phyloP scores from a whole-genome alignment of 192 early-diverging fungal genomes.

The Irineochytrium annulatum region DNA sequence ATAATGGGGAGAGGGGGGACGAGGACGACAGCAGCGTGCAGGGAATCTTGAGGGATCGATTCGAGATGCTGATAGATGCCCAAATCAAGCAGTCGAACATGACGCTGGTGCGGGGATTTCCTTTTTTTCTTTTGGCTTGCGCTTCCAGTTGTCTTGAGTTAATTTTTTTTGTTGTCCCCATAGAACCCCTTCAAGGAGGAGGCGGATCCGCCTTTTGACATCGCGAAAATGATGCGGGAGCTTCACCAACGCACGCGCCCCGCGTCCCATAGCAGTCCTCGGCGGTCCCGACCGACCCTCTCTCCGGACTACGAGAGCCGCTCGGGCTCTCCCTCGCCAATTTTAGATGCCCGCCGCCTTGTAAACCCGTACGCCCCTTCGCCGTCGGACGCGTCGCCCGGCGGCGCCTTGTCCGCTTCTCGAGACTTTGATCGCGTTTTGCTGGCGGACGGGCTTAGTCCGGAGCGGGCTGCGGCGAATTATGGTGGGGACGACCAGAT shows the following conservation, averaged over 20 bases:
- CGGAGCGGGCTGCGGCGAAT: too few species aligned
- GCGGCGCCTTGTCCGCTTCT: too few species aligned
- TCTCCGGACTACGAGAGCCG: conserved; percentile 17
- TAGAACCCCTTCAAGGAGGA: background rate
- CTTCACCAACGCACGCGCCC: background rate
- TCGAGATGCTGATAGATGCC: background rate
- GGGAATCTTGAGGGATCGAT: background rate
- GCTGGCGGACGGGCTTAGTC: too few species aligned
- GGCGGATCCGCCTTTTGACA: background rate
- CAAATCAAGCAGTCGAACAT: background rate
- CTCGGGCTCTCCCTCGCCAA: background rate
- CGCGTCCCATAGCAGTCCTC: background rate
- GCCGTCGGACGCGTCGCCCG: too few species aligned
- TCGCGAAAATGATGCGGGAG: background rate
- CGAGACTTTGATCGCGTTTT: too few species aligned
- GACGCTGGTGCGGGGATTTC: too few species aligned
- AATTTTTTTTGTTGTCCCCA: background rate
- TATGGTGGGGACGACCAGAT: too few species aligned
- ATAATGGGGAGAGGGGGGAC: too few species aligned
- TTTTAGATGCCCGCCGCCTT: too few species aligned
- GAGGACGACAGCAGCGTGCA: background rate
- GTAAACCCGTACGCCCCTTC: too few species aligned
- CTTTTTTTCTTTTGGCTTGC: too few species aligned
- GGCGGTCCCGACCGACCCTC: conserved; percentile 11
- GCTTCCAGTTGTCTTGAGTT: background rate